Percentiles rank a stretch among this genome's conserved stretches.
Evolutionary conservation across 78 protist species (phyloP).

Genomic region (Isochrysis galbana): DNA sequence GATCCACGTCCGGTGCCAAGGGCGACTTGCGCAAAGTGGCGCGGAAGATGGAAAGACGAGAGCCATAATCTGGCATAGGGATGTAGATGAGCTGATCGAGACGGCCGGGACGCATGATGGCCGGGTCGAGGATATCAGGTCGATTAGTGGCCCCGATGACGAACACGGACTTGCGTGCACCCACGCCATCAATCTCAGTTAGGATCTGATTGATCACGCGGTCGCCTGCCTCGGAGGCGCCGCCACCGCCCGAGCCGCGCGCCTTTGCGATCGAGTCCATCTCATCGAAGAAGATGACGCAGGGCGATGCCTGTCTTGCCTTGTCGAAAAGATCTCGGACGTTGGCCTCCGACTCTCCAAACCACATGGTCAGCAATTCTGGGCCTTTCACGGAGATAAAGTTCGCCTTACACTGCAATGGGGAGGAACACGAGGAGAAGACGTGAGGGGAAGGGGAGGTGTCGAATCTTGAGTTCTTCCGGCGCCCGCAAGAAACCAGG

Average conservation of each 20-base stretch:
- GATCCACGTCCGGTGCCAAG: constrained; percentile 95
- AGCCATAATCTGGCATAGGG: constrained; percentile 47
- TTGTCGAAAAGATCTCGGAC: constrained; percentile 99
- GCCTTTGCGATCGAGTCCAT: constrained; percentile 97
- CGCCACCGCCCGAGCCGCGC: constrained; percentile 94
- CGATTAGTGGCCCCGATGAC: constrained; percentile 98
- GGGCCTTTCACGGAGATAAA: constrained; percentile 99
- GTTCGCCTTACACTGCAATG: constrained; percentile 99
- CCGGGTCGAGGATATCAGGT: constrained; percentile 92
- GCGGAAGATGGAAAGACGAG: constrained; percentile 90
- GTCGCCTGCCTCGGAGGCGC: constrained; percentile 99
- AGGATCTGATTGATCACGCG: constrained; percentile 96
- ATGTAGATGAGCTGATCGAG: constrained; percentile 47
- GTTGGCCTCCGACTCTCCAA: constrained; percentile 99
- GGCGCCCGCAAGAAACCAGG: too few species aligned
- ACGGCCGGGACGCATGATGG: constrained; percentile 93
- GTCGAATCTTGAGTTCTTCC: too few species aligned
- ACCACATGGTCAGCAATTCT: constrained; percentile 99
- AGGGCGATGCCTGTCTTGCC: constrained; percentile 99
- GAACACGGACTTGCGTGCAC: constrained; percentile 68
- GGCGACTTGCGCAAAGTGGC: constrained; percentile 74
- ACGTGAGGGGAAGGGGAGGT: too few species aligned
- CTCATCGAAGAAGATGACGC: constrained; percentile 99
- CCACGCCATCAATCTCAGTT: constrained; percentile 77
- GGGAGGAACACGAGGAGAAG: too few species aligned